Base-by-base conservation (phyloP, 2,329 filamentous ascomycete species). In the Leptographium flavum region DNA sequence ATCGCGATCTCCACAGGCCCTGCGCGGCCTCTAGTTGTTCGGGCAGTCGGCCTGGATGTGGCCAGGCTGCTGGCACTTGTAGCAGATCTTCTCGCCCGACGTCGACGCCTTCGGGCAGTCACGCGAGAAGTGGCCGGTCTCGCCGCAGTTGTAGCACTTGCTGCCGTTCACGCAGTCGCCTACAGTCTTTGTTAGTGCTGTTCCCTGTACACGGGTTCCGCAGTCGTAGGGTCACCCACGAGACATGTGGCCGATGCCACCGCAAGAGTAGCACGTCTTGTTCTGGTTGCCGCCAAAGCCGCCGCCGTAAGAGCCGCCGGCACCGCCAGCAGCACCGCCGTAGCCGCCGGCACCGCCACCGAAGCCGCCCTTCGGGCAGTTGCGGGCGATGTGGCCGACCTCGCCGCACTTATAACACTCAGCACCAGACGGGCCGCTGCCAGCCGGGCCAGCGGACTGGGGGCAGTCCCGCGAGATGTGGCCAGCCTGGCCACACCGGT, bases 331-430 rank as follows among this genome's bases (percentile, higher is more conserved):
- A 43, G 64, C 21, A 14, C 67, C 66, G 54, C 68, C 59, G 53
- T 58, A 61, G 49, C 59, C 63, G 49, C 69, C 68, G 52, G 73
- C 65, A 52, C 58, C 58, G 53, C 71, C 74, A 57, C 74, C 66
- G 51, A 60, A 63, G 49, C 73, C 73, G 49, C 73, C 73, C 68
- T 85, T 77, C 58, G 76, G 71, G 78, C 85, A 92, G 75, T 87
- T 87, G 57, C 84, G 87, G 56, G 92, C 90, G 64, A 96, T 95
- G 75, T 96, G 92, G 49, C 92, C 92, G 54, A 87, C 75, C 72
- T 94, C 85, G 52, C 88, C 88, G 69, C 92, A 98, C 82, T 95
- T 95, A 80, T 95, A 95, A 79, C 87, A 94, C 69, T 94, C 83
- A 55, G 82, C 73, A 46, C 67, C 62, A 52, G 67, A 63, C 54